Percentiles rank a stretch among this genome's conserved stretches.
Conservation (phyloP, 2,329 filamentous ascomycete species). For the Phoma sp. region DNA sequence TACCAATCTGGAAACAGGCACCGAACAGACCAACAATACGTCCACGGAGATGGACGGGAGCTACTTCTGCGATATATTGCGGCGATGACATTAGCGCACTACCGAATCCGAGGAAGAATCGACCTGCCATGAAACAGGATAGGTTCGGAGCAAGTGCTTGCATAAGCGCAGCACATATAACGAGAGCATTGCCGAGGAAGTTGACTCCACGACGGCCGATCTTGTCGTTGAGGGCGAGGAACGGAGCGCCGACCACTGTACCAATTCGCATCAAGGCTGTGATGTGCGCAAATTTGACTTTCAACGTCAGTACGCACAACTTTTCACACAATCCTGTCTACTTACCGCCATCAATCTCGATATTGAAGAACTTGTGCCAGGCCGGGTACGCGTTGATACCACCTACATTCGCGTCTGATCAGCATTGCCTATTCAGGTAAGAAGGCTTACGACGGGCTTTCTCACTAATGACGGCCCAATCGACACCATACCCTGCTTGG, state of each 20-base stretch:
- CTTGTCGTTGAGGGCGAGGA: conserved; percentile 55
- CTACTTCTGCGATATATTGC: conserved; percentile 51
- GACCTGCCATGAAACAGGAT: conserved; percentile 49
- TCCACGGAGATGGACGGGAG: conserved; percentile 46
- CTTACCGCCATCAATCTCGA: conserved; percentile 51
- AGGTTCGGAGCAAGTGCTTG: conserved; percentile 42
- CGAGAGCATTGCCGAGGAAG: conserved; percentile 56
- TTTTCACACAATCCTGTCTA: neutral
- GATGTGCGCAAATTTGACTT: conserved; percentile 45
- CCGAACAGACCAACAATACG: conserved; percentile 58
- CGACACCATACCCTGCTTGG: conserved; percentile 58
- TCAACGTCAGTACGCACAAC: conserved; percentile 21
- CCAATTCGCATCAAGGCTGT: conserved; percentile 60
- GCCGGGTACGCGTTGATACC: conserved; percentile 54
- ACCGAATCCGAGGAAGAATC: conserved; percentile 51
- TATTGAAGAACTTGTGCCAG: conserved; percentile 56
- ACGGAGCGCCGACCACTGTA: conserved; percentile 55
- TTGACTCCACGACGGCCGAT: conserved; percentile 58
- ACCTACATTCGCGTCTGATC: neutral
- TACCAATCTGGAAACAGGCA: conserved; percentile 57
- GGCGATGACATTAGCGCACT: conserved; percentile 49
- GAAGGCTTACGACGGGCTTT: too few relatives aligned
- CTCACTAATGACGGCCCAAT: conserved; percentile 58
- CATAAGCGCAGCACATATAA: conserved; percentile 55
- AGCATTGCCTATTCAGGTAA: neutral